Evolutionary conservation across 805 yeast species (phyloP), one percentile per base, ranked within the genome.

Genomic region (Saturnispora silvae): DNA sequence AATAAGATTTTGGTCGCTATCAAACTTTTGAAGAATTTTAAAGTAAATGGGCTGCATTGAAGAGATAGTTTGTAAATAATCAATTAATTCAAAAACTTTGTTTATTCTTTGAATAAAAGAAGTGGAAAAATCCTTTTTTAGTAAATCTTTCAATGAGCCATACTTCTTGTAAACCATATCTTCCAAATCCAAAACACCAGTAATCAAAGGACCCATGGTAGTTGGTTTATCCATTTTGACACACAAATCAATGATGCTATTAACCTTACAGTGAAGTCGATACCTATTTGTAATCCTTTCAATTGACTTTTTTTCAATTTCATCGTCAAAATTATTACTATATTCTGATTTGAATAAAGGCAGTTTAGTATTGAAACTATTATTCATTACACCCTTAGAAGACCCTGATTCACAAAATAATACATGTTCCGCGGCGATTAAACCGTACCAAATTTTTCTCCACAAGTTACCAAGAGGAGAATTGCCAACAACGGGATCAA

Each of bases 371-470:
- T 76, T 82, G 47, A 57, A 75, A 32, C 58, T 58, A 9, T 60
- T 59, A 1, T 54, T 51, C 38, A 53, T 49, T 14, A 68, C 63
- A 9, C 59, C 43, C 18, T 65, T 49, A 0, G 75, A 70, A 16
- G 62, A 62, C 1, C 83, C 83, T 37, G 65, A 58, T 5, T 62
- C 57, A 40, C 63, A 55, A 15, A 70, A 63, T 38, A 68, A 70
- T 34, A 59, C 56, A 2, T 62, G 43, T 47, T 77, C 83, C 29
- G 60, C 41, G 1, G 67, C 46, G 10, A 71, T 56, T 30, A 77
- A 52, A 20, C 60, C 57, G 49, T 64, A 67, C 83, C 83, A 77
- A 4, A 75, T 63, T 45, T 72, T 75, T 47, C 83, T 62, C 64
- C 72, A 65, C 3, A 75, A 47, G 43, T 72, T 69, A 20, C 65